Conservation (phyloP, 495 filamentous ascomycete species). For the Tuber borchii region DNA sequence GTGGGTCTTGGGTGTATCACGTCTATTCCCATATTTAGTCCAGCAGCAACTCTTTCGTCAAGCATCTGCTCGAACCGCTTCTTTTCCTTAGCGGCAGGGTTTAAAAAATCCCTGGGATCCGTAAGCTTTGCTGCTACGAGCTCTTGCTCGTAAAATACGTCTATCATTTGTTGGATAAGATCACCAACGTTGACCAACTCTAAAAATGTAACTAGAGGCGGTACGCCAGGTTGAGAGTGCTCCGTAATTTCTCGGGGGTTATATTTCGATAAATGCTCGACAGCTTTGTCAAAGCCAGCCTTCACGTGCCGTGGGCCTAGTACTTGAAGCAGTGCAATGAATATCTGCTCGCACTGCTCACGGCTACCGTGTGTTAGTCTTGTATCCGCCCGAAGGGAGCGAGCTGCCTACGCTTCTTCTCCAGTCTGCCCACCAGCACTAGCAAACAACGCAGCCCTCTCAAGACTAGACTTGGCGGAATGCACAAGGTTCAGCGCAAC, state of each 20-base stretch:
- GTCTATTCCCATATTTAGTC: slow-evolving; percentile 93
- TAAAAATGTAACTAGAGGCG: slow-evolving; percentile 88
- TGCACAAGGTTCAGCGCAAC: slow-evolving; percentile 85
- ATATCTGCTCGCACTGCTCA: slow-evolving; percentile 85
- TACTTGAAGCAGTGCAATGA: slow-evolving; percentile 72
- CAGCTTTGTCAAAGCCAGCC: slow-evolving; percentile 81
- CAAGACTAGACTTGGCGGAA: slow-evolving; percentile 79
- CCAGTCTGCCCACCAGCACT: slow-evolving; percentile 69
- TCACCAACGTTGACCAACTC: slow-evolving; percentile 98
- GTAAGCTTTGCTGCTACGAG: slow-evolving; percentile 72
- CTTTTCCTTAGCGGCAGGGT: slow-evolving; percentile 85
- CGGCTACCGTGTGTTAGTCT: slow-evolving; percentile 27
- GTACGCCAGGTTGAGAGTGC: slow-evolving; percentile 65
- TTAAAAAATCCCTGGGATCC: slow-evolving; percentile 89
- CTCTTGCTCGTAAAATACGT: slow-evolving; percentile 97
- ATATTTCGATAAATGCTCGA: slow-evolving; percentile 84
- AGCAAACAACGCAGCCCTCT: slow-evolving; percentile 76
- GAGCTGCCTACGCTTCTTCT: slow-evolving; percentile 58
- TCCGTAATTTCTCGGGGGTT: slow-evolving; percentile 79
- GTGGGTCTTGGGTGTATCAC: slow-evolving; percentile 45
- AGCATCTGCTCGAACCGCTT: slow-evolving; percentile 99
- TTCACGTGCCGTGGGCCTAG: slow-evolving; percentile 84
- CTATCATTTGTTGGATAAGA: slow-evolving; percentile 97
- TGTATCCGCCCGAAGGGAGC: background rate
- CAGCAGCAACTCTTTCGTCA: slow-evolving; percentile 92